These are phyloP conservation scores for Fusarium scirpi DNA, from an alignment of 2,329 filamentous ascomycete genomes.

Conservation along the genomic window DNA sequence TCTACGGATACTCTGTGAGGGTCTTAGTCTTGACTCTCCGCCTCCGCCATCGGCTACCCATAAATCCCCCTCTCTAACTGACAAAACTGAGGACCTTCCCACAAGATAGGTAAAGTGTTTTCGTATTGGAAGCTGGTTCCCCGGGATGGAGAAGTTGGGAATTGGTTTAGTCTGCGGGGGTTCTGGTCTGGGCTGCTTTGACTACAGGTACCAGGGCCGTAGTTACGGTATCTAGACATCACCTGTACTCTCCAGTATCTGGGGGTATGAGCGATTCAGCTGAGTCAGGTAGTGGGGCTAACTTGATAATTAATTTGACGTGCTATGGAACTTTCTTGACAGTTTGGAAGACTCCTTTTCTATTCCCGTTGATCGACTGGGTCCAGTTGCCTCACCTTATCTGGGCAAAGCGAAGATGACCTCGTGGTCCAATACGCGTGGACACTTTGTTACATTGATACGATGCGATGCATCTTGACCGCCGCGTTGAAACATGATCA, in stretches of 20 bases:
- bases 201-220: conserved; percentile 21
- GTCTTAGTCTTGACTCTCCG: conserved; percentile 11
- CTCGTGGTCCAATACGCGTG: background rate
- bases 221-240: conserved; percentile 2
- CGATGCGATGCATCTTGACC: conserved; percentile 14
- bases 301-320: background rate
- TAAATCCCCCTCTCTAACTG: conserved; percentile 4
- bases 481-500: conserved; percentile 17
- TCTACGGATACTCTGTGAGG: background rate
- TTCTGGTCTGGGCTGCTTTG: conserved; percentile 16
- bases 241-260: conserved; percentile 11
- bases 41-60: conserved; percentile 19
- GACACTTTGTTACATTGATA: conserved; percentile 13
- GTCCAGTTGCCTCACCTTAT: background rate
- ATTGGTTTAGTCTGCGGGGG: conserved; percentile 37
- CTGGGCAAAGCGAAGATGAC: background rate
- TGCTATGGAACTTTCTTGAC: background rate
- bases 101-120: conserved; percentile 8
- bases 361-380: background rate
- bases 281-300: conserved; percentile 33
- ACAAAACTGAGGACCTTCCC: background rate
- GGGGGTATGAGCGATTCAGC: conserved; percentile 26
- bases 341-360: conserved; percentile 1
- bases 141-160: conserved; percentile 17
- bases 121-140: conserved; percentile 28